phyloP scores from a whole-genome alignment of 2,329 filamentous ascomycete genomes.

The Plectosphaerella plurivora region DNA sequence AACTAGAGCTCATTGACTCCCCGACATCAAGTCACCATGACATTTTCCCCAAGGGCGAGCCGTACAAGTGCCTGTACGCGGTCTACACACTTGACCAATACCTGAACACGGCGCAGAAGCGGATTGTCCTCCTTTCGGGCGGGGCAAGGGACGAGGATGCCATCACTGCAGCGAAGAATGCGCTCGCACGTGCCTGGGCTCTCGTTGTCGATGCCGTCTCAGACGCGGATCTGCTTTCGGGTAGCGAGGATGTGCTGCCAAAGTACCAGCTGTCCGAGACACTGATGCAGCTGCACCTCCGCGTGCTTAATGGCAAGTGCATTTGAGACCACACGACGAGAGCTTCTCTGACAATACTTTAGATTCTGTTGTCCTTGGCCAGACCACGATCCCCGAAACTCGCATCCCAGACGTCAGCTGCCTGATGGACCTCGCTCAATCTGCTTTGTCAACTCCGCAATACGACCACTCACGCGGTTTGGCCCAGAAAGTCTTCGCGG shows the following conservation, averaged over 20 bases:
- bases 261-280: slow-evolving; percentile 45
- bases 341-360: slow-evolving; percentile 12
- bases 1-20: slow-evolving; percentile 55
- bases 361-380: slow-evolving; percentile 14
- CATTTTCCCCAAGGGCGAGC: slow-evolving; percentile 64
- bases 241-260: slow-evolving; percentile 30
- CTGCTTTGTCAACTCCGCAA: slow-evolving; percentile 7
- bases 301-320: slow-evolving; percentile 35
- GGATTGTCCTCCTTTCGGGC: slow-evolving; percentile 3
- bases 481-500: slow-evolving; percentile 28
- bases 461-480: slow-evolving; percentile 10
- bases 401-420: slow-evolving; percentile 18
- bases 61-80: slow-evolving; percentile 71
- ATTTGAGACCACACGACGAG: no score
- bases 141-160: slow-evolving; percentile 13
- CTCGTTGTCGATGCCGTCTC: slow-evolving; percentile 50
- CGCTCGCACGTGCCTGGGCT: slow-evolving; percentile 40
- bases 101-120: slow-evolving; percentile 40
- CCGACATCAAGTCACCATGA: slow-evolving; percentile 48
- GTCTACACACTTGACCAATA: slow-evolving; percentile 62
- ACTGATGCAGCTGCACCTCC: slow-evolving; percentile 53
- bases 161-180: slow-evolving; percentile 22
- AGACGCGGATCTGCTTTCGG: slow-evolving; percentile 6
- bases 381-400: not conserved
- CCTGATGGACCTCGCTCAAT: slow-evolving; percentile 22